Conservation (phyloP, 192 early-diverging fungal genomes). For the Linnemannia schmuckeri region DNA sequence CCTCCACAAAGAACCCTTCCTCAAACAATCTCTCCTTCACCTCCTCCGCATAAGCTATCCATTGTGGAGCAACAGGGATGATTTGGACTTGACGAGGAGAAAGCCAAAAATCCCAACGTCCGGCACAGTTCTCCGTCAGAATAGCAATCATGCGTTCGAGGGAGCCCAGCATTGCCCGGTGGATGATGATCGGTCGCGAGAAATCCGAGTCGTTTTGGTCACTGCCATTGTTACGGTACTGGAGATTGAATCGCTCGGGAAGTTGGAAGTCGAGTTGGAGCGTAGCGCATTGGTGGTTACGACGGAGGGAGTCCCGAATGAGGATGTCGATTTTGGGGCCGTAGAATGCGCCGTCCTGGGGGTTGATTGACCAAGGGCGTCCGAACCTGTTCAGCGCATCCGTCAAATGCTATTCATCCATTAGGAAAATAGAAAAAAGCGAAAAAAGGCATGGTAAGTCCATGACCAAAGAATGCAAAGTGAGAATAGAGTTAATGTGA, state of each 20-base stretch:
- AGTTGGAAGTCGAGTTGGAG: slow-evolving; percentile 99
- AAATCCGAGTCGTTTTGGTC: slow-evolving; percentile 63
- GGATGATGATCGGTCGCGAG: slow-evolving; percentile 95
- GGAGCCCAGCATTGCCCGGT: slow-evolving; percentile 96
- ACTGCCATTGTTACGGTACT: slow-evolving; percentile 81
- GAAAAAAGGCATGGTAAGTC: neutral
- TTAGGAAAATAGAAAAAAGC: neutral
- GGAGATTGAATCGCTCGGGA: slow-evolving; percentile 91
- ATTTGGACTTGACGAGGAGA: slow-evolving; percentile 93
- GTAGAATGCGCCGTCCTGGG: slow-evolving; percentile 98
- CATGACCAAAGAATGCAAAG: neutral
- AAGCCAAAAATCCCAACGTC: slow-evolving; percentile 97
- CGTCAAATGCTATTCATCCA: slow-evolving; percentile 60
- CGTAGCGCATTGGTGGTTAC: slow-evolving; percentile 96
- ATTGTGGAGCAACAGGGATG: slow-evolving; percentile 84
- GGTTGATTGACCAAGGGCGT: slow-evolving; percentile 86
- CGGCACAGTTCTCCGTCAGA: slow-evolving; percentile 95
- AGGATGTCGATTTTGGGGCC: slow-evolving; percentile 99
- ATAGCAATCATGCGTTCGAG: slow-evolving; percentile 96
- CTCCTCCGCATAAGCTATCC: slow-evolving; percentile 82
- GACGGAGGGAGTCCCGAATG: slow-evolving; percentile 91
- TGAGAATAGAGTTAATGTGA: neutral
- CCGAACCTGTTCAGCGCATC: slow-evolving; percentile 86
- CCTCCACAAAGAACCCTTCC: slow-evolving; percentile 85
- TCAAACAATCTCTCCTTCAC: slow-evolving; percentile 74